Evolutionary conservation across 2,329 filamentous ascomycete species (phyloP).

Genomic region (Sordariomycetes sp.): DNA sequence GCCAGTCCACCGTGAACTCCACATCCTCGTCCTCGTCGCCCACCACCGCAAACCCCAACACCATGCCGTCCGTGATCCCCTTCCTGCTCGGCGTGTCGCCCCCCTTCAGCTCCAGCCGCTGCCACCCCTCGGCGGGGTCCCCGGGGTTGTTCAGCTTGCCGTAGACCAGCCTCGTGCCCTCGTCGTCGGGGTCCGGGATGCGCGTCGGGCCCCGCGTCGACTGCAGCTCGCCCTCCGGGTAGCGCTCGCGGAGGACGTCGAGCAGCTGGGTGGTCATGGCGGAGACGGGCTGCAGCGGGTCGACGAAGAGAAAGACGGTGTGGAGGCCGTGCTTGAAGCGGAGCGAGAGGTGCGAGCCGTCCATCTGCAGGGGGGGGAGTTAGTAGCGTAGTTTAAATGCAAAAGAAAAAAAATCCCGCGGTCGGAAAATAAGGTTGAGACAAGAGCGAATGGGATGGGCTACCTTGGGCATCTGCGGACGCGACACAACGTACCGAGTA

Average conservation of each 20-base stretch:
- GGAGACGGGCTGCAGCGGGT: slow-evolving; percentile 44
- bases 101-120: slow-evolving; percentile 25
- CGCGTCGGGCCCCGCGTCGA: slow-evolving; percentile 21
- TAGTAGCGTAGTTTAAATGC: background rate
- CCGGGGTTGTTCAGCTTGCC: slow-evolving; percentile 31
- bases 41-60: slow-evolving; percentile 37
- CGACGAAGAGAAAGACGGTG: slow-evolving; percentile 59
- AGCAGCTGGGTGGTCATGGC: slow-evolving; percentile 49
- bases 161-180: slow-evolving; percentile 30
- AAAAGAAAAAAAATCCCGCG: background rate
- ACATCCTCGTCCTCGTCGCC: slow-evolving; percentile 25
- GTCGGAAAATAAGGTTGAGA: background rate
- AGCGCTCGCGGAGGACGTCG: slow-evolving; percentile 43
- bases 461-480: background rate
- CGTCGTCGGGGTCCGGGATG: slow-evolving; percentile 20
- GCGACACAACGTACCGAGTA: background rate
- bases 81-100: slow-evolving; percentile 27
- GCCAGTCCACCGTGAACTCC: slow-evolving; percentile 34
- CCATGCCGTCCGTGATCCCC: slow-evolving; percentile 33
- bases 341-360: slow-evolving; percentile 50
- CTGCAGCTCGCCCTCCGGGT: slow-evolving; percentile 37
- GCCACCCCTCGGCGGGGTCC: slow-evolving; percentile 40
- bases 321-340: slow-evolving; percentile 63
- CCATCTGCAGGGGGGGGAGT: slow-evolving; percentile 12
- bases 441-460: background rate